A percentile compares a stretch with the other conserved stretches of the same genome.
phyloP scores from a whole-genome alignment of 495 filamentous ascomycete genomes.

The Daldinia vernicosa region DNA sequence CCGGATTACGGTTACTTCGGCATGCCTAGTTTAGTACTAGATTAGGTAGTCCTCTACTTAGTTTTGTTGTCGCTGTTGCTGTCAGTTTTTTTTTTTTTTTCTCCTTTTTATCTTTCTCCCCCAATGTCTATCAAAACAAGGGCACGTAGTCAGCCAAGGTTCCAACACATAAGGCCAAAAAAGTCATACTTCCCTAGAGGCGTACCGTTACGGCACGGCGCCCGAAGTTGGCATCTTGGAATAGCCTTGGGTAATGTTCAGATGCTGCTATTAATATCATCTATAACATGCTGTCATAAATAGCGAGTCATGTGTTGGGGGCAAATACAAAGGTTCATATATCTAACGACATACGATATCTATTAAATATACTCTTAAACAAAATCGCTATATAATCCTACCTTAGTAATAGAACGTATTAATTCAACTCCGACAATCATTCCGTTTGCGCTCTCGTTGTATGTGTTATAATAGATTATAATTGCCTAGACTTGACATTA shows the following conservation, averaged over 20 bases:
- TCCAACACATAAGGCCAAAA: conserved; percentile 1
- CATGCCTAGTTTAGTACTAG: neutral
- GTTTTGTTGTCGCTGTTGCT: no score
- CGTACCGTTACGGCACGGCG: conserved; percentile 12
- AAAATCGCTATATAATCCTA: neutral
- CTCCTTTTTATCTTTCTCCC: neutral
- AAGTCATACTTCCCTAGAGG: neutral
- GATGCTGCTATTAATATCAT: neutral
- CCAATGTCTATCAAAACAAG: neutral
- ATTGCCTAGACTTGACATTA: no score
- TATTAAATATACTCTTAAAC: neutral
- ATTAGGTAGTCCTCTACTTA: no score
- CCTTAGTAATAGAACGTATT: neutral
- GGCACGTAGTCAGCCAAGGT: neutral
- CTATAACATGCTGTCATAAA: neutral
- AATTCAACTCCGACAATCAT: neutral
- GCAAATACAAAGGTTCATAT: neutral
- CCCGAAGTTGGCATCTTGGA: conserved; percentile 1
- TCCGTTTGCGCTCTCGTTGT: neutral
- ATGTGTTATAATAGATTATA: no score
- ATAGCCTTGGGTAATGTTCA: neutral
- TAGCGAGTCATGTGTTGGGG: neutral
- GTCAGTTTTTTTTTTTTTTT: neutral
- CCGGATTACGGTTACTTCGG: neutral
- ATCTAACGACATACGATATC: neutral